phyloP scores from a whole-genome alignment of 192 early-diverging fungal species.

The Gonapodya prolifera region DNA sequence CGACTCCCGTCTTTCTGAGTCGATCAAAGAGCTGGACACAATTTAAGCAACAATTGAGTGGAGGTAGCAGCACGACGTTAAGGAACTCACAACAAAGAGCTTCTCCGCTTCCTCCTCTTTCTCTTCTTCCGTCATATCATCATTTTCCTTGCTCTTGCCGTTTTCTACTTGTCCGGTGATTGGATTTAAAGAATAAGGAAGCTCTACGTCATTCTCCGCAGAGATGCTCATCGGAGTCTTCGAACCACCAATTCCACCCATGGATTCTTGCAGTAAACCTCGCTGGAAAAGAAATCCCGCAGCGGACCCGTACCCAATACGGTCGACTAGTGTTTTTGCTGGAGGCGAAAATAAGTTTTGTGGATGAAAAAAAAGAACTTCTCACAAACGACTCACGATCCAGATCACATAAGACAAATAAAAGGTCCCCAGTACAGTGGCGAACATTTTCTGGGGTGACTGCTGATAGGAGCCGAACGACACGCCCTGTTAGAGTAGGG shows the following conservation, averaged over 20 bases:
- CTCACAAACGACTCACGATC: neutral
- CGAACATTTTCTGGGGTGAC: neutral
- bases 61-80: neutral
- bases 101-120: neutral
- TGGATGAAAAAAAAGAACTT: neutral
- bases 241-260: no score
- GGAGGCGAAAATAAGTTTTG: neutral
- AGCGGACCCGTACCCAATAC: neutral
- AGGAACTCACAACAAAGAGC: neutral
- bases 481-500: neutral
- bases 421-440: neutral
- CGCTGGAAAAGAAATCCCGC: neutral
- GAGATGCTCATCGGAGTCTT: no score
- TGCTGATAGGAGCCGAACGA: neutral
- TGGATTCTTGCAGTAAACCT: neutral
- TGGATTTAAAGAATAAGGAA: neutral
- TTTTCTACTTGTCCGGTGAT: neutral
- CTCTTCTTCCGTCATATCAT: neutral
- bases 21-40: neutral
- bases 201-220: no score
- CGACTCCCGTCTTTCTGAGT: neutral
- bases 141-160: neutral
- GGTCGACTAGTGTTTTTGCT: neutral
- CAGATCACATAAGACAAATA: neutral
- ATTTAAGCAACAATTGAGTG: neutral